phyloP scores from a whole-genome alignment of 441 rosid species.

The Erysimum pusillum region DNA sequence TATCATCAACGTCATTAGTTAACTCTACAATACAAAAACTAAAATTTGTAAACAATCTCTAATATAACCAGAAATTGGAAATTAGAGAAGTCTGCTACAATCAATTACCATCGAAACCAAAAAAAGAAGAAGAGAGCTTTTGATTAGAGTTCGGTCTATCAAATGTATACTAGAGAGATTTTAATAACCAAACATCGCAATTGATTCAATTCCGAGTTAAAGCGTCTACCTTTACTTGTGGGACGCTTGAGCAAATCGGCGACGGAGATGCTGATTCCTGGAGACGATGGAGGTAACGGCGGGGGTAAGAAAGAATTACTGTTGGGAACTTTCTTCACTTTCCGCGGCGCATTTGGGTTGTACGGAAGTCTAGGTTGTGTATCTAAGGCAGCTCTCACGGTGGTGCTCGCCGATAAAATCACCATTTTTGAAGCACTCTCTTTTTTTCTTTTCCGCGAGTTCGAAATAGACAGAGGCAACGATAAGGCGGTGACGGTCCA shows the following conservation, averaged over 20 bases:
- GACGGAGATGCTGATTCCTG: slow-evolving; percentile 44
- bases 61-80: neutral
- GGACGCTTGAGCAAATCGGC: slow-evolving; percentile 48
- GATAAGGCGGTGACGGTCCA: slow-evolving; percentile 42
- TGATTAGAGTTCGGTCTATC: neutral
- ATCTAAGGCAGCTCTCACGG: slow-evolving; percentile 48
- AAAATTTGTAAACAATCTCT: slow-evolving; percentile 18
- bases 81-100: slow-evolving; percentile 9
- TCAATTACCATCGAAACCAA: too few relatives aligned
- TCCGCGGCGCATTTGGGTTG: slow-evolving; percentile 49
- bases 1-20: slow-evolving; percentile 53
- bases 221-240: slow-evolving; percentile 30
- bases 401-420: slow-evolving; percentile 48
- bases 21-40: slow-evolving; percentile 33
- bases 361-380: slow-evolving; percentile 45
- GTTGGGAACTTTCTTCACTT: slow-evolving; percentile 37
- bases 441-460: too few relatives aligned
- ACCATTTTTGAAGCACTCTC: slow-evolving; percentile 27
- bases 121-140: too few relatives aligned
- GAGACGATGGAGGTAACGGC: slow-evolving; percentile 33
- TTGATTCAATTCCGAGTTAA: neutral
- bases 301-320: slow-evolving; percentile 38
- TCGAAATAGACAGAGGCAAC: neutral
- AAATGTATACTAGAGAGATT: neutral
- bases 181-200: neutral